A percentile compares a stretch with the other conserved stretches of the same genome.
These are phyloP conservation scores for Saccharomycopsis capsularis DNA, from an alignment of 805 yeast species.

Conservation along the genomic window DNA sequence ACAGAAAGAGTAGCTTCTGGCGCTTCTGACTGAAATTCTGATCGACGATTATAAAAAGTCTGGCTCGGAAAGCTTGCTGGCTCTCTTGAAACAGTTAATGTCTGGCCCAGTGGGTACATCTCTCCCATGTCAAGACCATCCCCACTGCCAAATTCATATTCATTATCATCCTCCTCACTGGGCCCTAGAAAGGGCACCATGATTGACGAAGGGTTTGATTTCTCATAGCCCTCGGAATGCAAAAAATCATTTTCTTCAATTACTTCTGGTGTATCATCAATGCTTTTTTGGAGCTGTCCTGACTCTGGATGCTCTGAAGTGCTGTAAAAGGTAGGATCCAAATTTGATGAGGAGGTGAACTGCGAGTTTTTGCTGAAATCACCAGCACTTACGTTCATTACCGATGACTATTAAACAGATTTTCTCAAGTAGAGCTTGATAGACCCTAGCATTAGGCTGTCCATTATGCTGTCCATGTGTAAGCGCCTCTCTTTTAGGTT, in stretches of 20 bases:
- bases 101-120: no score
- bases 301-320: background rate
- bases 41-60: no score
- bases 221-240: background rate
- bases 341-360: background rate
- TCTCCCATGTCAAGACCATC: no score
- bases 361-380: background rate
- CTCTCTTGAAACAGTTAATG: background rate
- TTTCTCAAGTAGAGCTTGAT: no score
- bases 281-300: background rate
- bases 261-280: background rate
- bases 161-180: background rate
- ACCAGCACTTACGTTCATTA: background rate
- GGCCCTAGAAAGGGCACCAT: no score
- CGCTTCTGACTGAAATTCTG: no score
- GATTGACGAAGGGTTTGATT: background rate
- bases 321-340: background rate
- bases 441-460: no score
- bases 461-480: no score
- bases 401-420: no score
- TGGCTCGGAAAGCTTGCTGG: background rate
- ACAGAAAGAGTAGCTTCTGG: background rate
- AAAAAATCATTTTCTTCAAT: no score
- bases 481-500: no score
- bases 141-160: background rate